phyloP scores from a whole-genome alignment of 2,329 filamentous ascomycete species.

The Geosmithia morbida region DNA sequence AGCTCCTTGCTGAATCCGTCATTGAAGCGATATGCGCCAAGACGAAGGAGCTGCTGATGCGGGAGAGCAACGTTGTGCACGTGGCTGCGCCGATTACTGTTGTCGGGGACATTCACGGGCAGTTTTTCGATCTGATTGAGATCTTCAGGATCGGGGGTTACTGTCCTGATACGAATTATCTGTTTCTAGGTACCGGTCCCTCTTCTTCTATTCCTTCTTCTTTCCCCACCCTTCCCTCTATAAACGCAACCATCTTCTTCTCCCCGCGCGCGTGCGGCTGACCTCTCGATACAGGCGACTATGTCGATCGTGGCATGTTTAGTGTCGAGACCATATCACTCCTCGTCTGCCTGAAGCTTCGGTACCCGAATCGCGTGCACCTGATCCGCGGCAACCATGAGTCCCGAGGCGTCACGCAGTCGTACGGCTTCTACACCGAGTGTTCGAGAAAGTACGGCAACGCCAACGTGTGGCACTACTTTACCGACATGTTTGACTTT shows the following conservation, averaged over 20 bases:
- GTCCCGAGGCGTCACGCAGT: slow-evolving; percentile 92
- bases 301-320: slow-evolving; percentile 96
- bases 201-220: not conserved
- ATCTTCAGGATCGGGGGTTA: slow-evolving; percentile 97
- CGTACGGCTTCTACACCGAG: slow-evolving; percentile 98
- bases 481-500: slow-evolving; percentile 99
- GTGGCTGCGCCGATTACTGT: slow-evolving; percentile 92
- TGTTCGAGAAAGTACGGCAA: slow-evolving; percentile 97
- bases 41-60: slow-evolving; percentile 97
- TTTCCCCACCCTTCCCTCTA: too few relatives aligned
- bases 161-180: slow-evolving; percentile 95
- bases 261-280: too few relatives aligned
- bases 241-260: too few relatives aligned
- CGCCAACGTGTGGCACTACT: slow-evolving; percentile 98
- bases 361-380: slow-evolving; percentile 84
- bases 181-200: slow-evolving; percentile 64
- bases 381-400: slow-evolving; percentile 97
- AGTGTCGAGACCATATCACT: slow-evolving; percentile 98
- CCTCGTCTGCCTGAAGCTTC: slow-evolving; percentile 54
- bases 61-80: slow-evolving; percentile 98
- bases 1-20: slow-evolving; percentile 90
- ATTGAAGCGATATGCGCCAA: slow-evolving; percentile 99
- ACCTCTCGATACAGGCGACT: slow-evolving; percentile 52
- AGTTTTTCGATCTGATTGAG: slow-evolving; percentile 98
- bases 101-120: slow-evolving; percentile 95